phyloP scores from a whole-genome alignment of 306 rosid species.

The Rosa multiflora region DNA sequence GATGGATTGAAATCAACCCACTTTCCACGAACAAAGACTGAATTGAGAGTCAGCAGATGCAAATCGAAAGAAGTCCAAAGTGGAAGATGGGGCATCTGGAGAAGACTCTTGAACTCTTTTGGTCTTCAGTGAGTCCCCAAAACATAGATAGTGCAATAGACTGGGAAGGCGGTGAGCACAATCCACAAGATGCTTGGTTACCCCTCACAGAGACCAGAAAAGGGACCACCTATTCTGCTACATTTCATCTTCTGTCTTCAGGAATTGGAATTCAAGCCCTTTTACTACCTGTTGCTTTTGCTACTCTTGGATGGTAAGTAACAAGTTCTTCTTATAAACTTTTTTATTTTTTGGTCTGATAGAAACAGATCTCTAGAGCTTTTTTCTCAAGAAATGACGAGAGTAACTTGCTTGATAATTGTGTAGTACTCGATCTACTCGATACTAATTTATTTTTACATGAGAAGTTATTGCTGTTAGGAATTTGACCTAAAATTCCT shows the following conservation, averaged over 20 bases:
- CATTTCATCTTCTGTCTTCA: slow-evolving; percentile 58
- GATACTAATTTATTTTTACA: not conserved
- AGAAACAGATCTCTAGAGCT: too few relatives aligned
- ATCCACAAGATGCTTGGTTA: slow-evolving; percentile 69
- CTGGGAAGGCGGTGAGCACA: slow-evolving; percentile 27
- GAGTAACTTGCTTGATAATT: not conserved
- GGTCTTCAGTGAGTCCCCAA: slow-evolving; percentile 2
- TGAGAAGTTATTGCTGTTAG: not conserved
- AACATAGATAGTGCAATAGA: slow-evolving; percentile 12
- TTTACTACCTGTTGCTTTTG: slow-evolving; percentile 60
- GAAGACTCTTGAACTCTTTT: too few relatives aligned
- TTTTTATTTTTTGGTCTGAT: too few relatives aligned
- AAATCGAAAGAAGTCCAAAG: too few relatives aligned
- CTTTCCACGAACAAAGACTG: too few relatives aligned
- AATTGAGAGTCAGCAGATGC: too few relatives aligned
- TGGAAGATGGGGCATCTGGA: too few relatives aligned
- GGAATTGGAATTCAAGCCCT: slow-evolving; percentile 72
- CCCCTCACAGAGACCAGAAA: slow-evolving; percentile 68
- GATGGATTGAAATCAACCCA: too few relatives aligned
- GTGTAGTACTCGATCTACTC: too few relatives aligned
- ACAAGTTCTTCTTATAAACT: not conserved
- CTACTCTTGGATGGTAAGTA: slow-evolving; percentile 65
- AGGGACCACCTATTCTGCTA: slow-evolving; percentile 57
- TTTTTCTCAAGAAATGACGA: not conserved
- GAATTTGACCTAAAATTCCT: too few relatives aligned